These are phyloP conservation scores for Solanum virginianum DNA, from an alignment of 257 asterid species.

Conservation along the genomic window DNA sequence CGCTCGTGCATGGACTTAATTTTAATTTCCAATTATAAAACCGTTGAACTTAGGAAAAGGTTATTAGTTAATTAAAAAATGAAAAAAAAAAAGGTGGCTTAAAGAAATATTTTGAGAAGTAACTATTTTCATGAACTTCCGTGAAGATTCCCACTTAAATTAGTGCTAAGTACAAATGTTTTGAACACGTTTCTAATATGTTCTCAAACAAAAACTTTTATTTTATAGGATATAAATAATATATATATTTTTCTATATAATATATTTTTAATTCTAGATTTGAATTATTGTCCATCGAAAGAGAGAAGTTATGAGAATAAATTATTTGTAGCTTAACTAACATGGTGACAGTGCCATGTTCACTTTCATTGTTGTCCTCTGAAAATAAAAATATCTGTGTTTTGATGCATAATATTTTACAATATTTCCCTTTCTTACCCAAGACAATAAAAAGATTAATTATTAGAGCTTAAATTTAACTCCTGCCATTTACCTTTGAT, in stretches of 20 bases:
- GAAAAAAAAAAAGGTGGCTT: too few species aligned
- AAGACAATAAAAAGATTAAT: too few species aligned
- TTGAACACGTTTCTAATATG: not conserved
- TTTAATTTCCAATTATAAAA: not conserved
- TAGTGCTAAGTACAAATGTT: not conserved
- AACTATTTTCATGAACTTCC: not conserved
- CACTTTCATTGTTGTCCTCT: not conserved
- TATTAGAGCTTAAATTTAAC: not conserved
- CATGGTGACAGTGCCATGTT: not conserved
- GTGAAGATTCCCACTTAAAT: not conserved
- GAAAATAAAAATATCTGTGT: not conserved
- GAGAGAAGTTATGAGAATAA: not conserved
- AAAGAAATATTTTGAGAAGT: too few species aligned
- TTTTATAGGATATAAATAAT: too few species aligned
- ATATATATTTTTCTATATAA: too few species aligned
- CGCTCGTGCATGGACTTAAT: not conserved
- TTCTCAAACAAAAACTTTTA: not conserved
- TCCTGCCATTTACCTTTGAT: too few species aligned
- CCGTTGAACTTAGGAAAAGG: not conserved
- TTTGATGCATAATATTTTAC: not conserved
- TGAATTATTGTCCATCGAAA: too few species aligned
- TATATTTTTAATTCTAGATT: not conserved
- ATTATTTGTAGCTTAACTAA: not conserved
- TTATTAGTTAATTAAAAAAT: not conserved
- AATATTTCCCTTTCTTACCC: too few species aligned